These are phyloP conservation scores for Astrothelium macrocarpum DNA, from an alignment of 495 filamentous ascomycete species.

Conservation along the genomic window DNA sequence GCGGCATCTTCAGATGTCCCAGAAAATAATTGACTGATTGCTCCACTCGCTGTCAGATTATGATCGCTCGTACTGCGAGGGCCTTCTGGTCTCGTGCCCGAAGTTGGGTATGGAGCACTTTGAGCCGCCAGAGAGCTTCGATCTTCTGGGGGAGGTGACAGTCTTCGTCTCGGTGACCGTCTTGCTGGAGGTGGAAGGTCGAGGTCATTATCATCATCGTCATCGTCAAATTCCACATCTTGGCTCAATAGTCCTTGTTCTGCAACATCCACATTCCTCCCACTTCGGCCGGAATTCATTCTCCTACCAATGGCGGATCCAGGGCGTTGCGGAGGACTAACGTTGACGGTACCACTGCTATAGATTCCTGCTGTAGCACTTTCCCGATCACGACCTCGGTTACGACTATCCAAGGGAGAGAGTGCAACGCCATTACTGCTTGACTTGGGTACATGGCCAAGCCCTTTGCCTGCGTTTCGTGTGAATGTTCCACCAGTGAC, in stretches of 20 bases:
- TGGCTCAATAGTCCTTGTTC: conserved; percentile 57
- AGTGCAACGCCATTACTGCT: conserved; percentile 47
- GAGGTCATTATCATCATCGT: conserved; percentile 41
- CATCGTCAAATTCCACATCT: conserved; percentile 46
- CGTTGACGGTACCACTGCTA: conserved; percentile 42
- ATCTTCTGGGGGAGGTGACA: conserved; percentile 13
- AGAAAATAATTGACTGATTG: conserved; percentile 62
- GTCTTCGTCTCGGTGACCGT: conserved; percentile 24
- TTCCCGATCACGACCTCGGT: conserved; percentile 24
- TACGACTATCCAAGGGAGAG: conserved; percentile 32
- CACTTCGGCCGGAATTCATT: conserved; percentile 34
- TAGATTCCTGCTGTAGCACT: conserved; percentile 35
- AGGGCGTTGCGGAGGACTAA: conserved; percentile 31
- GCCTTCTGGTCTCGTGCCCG: conserved; percentile 15
- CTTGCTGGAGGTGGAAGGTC: conserved; percentile 40
- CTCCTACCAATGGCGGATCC: conserved; percentile 40
- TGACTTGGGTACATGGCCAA: conserved; percentile 66
- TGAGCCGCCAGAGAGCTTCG: conserved; percentile 22
- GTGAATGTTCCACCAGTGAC: conserved; percentile 61
- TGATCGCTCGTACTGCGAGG: conserved; percentile 13
- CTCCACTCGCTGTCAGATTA: conserved; percentile 46
- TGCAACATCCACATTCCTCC: conserved; percentile 38
- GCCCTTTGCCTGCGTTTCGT: conserved; percentile 50
- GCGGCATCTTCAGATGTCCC: conserved; percentile 80
- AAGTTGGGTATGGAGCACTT: conserved; percentile 22